These are phyloP conservation scores for Euphorbia celastroides DNA, from an alignment of 441 rosid species.

Conservation along the genomic window DNA sequence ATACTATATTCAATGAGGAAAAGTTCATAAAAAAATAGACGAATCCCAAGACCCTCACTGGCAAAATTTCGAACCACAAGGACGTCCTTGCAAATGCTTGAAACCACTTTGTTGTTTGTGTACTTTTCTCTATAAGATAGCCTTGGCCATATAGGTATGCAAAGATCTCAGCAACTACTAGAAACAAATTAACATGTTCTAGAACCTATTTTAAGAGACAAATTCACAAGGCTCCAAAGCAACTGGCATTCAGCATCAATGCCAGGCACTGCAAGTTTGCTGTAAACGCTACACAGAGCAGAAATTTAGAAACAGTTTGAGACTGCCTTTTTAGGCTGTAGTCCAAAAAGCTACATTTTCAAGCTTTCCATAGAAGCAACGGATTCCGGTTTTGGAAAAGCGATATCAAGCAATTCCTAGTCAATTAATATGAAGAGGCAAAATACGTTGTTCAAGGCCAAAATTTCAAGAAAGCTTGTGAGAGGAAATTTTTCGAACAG, in stretches of 20 bases:
- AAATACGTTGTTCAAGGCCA: too few relatives aligned
- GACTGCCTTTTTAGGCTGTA: too few relatives aligned
- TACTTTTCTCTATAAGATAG: background rate
- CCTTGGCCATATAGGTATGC: background rate
- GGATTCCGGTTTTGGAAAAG: too few relatives aligned
- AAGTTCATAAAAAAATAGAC: background rate
- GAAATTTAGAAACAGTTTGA: too few relatives aligned
- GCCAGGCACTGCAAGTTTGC: background rate
- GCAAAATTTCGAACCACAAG: background rate
- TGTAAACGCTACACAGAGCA: background rate
- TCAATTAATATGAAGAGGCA: too few relatives aligned
- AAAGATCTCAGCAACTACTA: background rate
- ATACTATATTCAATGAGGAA: background rate
- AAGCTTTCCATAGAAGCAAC: too few relatives aligned
- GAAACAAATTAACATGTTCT: background rate
- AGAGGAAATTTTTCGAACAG: too few relatives aligned
- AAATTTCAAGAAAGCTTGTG: too few relatives aligned
- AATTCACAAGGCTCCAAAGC: too few relatives aligned
- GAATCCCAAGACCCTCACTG: background rate
- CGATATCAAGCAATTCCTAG: too few relatives aligned
- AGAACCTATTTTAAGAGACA: background rate
- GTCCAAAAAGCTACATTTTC: too few relatives aligned
- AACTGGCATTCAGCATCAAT: slow-evolving; percentile 1
- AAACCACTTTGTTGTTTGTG: background rate
- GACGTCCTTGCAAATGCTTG: too few relatives aligned